Conservation (phyloP, 225 moss, liverwort and hornwort genomes). For the Climacium dendroides region DNA sequence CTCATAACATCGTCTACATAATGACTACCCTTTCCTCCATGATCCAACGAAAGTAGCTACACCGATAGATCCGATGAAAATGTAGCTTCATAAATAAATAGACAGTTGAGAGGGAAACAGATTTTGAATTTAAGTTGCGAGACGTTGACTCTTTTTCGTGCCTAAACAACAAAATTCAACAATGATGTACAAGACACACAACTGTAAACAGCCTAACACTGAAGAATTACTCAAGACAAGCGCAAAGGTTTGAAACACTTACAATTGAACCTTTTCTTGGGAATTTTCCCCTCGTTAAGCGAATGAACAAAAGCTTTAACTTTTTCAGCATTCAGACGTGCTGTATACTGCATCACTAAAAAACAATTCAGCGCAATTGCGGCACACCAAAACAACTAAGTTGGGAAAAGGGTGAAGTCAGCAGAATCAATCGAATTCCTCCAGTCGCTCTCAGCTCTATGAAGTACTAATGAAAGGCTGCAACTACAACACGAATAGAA, state of each 20-base stretch:
- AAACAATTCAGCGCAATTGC: not conserved
- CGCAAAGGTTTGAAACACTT: conserved; percentile 15
- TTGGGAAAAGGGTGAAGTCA: not conserved
- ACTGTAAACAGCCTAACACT: not conserved
- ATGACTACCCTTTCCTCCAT: not conserved
- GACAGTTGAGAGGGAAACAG: not conserved
- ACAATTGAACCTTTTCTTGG: conserved; percentile 90
- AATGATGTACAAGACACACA: not conserved
- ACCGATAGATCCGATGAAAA: not conserved
- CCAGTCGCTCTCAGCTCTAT: not conserved
- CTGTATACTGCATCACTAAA: conserved; percentile 52
- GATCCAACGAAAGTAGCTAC: not conserved
- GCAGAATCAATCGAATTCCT: not conserved
- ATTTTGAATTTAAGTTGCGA: not conserved
- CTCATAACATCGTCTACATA: not conserved
- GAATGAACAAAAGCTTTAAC: conserved; percentile 65
- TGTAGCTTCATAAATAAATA: not conserved
- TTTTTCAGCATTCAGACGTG: conserved; percentile 89
- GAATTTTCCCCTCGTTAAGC: conserved; percentile 63
- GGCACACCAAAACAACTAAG: not conserved
- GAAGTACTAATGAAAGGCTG: not conserved
- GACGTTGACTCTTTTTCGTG: not conserved
- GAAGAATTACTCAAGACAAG: not conserved
- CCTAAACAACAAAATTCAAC: not conserved
- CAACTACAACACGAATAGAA: not conserved